A percentile compares a stretch with the other conserved stretches of the same genome.
Evolutionary conservation across 164 flowering plant species (phyloP).

Genomic region (Echeveria elegans): DNA sequence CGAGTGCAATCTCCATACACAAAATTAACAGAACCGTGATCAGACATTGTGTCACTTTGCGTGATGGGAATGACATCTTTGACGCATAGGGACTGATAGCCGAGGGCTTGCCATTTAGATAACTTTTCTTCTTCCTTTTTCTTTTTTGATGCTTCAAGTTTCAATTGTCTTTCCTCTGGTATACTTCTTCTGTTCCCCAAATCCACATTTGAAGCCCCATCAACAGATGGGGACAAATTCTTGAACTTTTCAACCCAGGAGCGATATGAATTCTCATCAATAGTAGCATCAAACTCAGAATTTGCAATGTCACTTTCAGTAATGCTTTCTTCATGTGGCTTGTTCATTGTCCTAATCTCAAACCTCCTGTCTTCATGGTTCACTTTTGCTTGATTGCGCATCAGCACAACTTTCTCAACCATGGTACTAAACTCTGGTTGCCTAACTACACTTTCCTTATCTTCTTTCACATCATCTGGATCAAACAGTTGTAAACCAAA

Average conservation of each 20-base stretch:
- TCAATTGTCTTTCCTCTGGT: slow-evolving; percentile 35
- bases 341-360: slow-evolving; percentile 36
- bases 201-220: slow-evolving; percentile 20
- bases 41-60: slow-evolving; percentile 32
- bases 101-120: slow-evolving; percentile 77
- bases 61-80: slow-evolving; percentile 30
- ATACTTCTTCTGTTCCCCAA: slow-evolving; percentile 29
- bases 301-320: slow-evolving; percentile 15
- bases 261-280: slow-evolving; percentile 74
- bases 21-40: slow-evolving; percentile 64
- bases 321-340: slow-evolving; percentile 22
- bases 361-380: slow-evolving; percentile 40
- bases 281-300: slow-evolving; percentile 32
- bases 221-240: slow-evolving; percentile 34
- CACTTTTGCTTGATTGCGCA: slow-evolving; percentile 33
- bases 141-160: slow-evolving; percentile 55
- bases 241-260: slow-evolving; percentile 85
- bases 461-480: slow-evolving; percentile 32
- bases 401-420: slow-evolving; percentile 54
- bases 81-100: slow-evolving; percentile 62
- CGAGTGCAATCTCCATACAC: slow-evolving; percentile 91
- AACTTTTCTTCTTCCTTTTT: slow-evolving; percentile 26
- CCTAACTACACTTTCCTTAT: slow-evolving; percentile 28
- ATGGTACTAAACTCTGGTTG: slow-evolving; percentile 33
- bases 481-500: slow-evolving; percentile 75